phyloP scores from a whole-genome alignment of 2,329 filamentous ascomycete genomes.

The Lecanicillium sp. region DNA sequence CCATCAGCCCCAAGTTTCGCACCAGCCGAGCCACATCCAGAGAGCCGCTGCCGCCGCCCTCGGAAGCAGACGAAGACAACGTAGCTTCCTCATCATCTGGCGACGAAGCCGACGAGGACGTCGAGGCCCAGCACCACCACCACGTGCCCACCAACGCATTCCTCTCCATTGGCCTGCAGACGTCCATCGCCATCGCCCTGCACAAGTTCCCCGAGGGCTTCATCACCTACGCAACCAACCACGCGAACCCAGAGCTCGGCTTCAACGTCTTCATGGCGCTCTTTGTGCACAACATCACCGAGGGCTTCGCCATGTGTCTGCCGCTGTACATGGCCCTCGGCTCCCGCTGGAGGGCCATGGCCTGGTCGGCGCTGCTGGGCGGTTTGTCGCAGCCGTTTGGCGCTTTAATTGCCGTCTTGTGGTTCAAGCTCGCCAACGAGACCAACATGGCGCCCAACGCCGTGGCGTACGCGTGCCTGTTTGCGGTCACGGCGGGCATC shows the following conservation, averaged over 20 bases:
- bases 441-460: constrained; percentile 42
- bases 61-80: constrained; percentile 7
- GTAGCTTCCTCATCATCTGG: constrained; percentile 18
- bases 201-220: constrained; percentile 89
- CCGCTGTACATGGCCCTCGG: constrained; percentile 87
- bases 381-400: constrained; percentile 83
- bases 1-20: constrained; percentile 25
- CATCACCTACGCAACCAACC: constrained; percentile 94
- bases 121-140: constrained; percentile 67
- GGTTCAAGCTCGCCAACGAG: constrained; percentile 65
- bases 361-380: constrained; percentile 76
- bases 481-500: constrained; percentile 83
- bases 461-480: constrained; percentile 71
- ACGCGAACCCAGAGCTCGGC: constrained; percentile 82
- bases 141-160: constrained; percentile 94
- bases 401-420: constrained; percentile 73
- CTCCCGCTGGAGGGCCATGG: constrained; percentile 72
- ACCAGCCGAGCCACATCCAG: constrained; percentile 32
- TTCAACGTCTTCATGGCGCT: constrained; percentile 91
- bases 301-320: constrained; percentile 90
- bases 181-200: constrained; percentile 85
- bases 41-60: constrained; percentile 21
- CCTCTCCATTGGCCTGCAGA: constrained; percentile 90
- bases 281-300: constrained; percentile 96
- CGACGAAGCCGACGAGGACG: constrained; percentile 27